These are phyloP conservation scores for Raphanus raphanistrum DNA, from an alignment of 345 rosid genomes.

Conservation along the genomic window DNA sequence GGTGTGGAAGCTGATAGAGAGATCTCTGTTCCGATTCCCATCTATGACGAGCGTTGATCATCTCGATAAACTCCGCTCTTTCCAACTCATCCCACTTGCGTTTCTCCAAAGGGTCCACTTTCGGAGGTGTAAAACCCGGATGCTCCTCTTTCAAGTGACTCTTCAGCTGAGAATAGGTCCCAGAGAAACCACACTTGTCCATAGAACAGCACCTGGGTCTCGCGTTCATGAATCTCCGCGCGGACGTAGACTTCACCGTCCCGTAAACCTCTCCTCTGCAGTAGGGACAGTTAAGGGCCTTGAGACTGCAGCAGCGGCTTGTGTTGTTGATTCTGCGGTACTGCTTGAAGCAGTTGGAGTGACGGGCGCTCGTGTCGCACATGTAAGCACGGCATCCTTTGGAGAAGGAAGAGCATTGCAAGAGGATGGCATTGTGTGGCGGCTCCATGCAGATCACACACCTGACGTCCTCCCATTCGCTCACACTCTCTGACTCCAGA, in stretches of 20 bases:
- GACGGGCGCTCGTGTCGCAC: constrained; percentile 69
- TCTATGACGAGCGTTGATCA: constrained; percentile 37
- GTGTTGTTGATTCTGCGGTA: constrained; percentile 39
- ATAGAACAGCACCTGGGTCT: constrained; percentile 50
- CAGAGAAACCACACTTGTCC: constrained; percentile 52
- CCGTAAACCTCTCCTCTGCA: constrained; percentile 60
- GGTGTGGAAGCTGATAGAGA: constrained; percentile 28
- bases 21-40: constrained; percentile 32
- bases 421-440: constrained; percentile 72
- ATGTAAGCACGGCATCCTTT: constrained; percentile 71
- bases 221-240: constrained; percentile 59
- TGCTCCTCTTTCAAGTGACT: constrained; percentile 61
- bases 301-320: constrained; percentile 28
- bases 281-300: constrained; percentile 52
- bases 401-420: constrained; percentile 56
- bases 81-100: constrained; percentile 52
- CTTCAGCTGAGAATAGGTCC: constrained; percentile 57
- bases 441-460: constrained; percentile 81
- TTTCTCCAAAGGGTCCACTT: constrained; percentile 49
- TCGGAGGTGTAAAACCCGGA: constrained; percentile 44
- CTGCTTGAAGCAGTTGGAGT: constrained; percentile 69
- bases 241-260: constrained; percentile 47
- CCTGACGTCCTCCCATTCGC: constrained; percentile 64
- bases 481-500: constrained; percentile 40
- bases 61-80: constrained; percentile 44